A percentile compares a stretch with the other conserved stretches of the same genome.
phyloP scores from a whole-genome alignment of 768 basidiomycete genomes.

The Amanita pallidorosea region DNA sequence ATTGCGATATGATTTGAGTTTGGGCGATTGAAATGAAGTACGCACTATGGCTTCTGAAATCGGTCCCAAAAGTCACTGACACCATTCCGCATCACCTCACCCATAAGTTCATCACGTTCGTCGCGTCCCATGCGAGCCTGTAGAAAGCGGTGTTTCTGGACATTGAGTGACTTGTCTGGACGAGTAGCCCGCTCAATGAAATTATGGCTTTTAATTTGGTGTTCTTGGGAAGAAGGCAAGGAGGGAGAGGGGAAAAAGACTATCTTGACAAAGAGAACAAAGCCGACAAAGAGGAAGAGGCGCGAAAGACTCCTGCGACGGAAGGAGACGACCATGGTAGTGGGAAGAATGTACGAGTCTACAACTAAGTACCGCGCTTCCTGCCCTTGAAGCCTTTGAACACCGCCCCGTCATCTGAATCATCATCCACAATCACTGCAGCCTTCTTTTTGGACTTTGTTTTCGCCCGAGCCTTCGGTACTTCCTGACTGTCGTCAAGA shows the following conservation, averaged over 20 bases:
- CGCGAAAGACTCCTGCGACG: constrained; percentile 40
- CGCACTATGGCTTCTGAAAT: constrained; percentile 82
- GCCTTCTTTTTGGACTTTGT: constrained; percentile 20
- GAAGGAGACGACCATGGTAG: constrained; percentile 28
- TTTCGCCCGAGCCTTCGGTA: constrained; percentile 13
- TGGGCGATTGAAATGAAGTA: neutral
- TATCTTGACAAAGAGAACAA: constrained; percentile 25
- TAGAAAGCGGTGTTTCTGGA: constrained; percentile 78
- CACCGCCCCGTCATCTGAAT: constrained; percentile 62
- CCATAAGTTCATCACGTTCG: constrained; percentile 71
- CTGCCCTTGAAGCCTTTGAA: constrained; percentile 50
- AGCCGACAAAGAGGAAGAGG: constrained; percentile 22
- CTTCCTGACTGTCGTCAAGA: neutral
- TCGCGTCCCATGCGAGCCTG: constrained; percentile 87
- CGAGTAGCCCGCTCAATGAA: constrained; percentile 45
- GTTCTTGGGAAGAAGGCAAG: constrained; percentile 16
- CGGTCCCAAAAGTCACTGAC: constrained; percentile 84
- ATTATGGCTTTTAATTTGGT: constrained; percentile 39
- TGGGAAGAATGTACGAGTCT: neutral
- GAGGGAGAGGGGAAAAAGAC: constrained; percentile 25
- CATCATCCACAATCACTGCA: constrained; percentile 44
- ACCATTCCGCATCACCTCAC: constrained; percentile 65
- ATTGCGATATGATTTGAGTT: neutral
- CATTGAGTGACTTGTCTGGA: constrained; percentile 74
- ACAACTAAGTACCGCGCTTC: constrained; percentile 12